Evolutionary conservation across 208 protist genomes (phyloP).

Genomic region (Phytomonas serpens): DNA sequence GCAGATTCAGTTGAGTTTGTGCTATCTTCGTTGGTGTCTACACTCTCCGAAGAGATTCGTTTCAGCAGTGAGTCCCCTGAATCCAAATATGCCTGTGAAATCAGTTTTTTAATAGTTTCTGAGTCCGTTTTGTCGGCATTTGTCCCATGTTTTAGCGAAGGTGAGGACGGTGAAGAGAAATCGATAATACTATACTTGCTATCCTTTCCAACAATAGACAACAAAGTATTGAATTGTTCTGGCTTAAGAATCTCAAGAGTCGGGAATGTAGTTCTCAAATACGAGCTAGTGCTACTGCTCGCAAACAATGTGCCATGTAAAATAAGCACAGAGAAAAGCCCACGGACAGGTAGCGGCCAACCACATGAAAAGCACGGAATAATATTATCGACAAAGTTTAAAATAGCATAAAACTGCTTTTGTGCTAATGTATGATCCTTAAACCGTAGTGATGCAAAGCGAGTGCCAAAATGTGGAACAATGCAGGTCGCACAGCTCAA

Average conservation of each 20-base stretch:
- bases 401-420: constrained; percentile 58
- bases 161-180: neutral
- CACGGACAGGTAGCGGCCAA: constrained; percentile 53
- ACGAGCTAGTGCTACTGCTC: neutral
- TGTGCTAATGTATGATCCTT: constrained; percentile 38
- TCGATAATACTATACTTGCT: neutral
- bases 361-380: constrained; percentile 45
- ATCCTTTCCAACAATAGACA: neutral
- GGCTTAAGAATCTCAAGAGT: constrained; percentile 24
- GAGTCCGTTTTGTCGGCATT: neutral
- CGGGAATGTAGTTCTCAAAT: neutral
- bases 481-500: constrained; percentile 29
- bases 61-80: constrained; percentile 25
- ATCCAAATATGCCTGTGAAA: neutral
- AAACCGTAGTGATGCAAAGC: constrained; percentile 57
- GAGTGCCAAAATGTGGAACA: constrained; percentile 26
- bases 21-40: neutral
- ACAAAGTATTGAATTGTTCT: constrained; percentile 18
- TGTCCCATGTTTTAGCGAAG: neutral
- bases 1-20: constrained; percentile 3
- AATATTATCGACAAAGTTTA: constrained; percentile 52
- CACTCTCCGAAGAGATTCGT: constrained; percentile 9
- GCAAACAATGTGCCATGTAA: constrained; percentile 15
- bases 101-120: neutral
- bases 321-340: constrained; percentile 52